Evolutionary conservation across 2,329 filamentous ascomycete genomes (phyloP).

Genomic region (Sordariomycetes sp.): DNA sequence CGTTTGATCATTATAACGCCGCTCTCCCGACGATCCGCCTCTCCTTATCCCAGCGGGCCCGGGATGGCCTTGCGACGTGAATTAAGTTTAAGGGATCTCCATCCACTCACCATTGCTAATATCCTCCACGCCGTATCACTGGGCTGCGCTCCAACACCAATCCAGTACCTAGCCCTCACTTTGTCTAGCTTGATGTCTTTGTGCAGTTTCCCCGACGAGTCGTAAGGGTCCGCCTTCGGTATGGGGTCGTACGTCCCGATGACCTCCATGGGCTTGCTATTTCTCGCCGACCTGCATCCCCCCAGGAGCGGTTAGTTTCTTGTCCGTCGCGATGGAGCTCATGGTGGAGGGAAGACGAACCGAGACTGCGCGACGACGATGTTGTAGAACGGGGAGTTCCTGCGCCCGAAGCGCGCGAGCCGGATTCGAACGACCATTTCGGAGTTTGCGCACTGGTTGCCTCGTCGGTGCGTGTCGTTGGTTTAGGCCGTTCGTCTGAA

Average conservation of each 20-base stretch:
- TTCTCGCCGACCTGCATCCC: slow-evolving; percentile 63
- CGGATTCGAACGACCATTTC: slow-evolving; percentile 90
- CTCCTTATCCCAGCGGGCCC: neutral
- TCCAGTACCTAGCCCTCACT: slow-evolving; percentile 81
- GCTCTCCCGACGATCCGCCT: neutral
- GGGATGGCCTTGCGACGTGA: neutral
- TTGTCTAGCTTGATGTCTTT: slow-evolving; percentile 89
- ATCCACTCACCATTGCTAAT: slow-evolving; percentile 58
- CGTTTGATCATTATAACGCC: neutral
- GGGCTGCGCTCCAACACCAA: slow-evolving; percentile 92
- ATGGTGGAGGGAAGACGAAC: slow-evolving; percentile 33
- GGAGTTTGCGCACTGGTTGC: neutral
- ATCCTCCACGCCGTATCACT: slow-evolving; percentile 83
- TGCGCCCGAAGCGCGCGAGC: slow-evolving; percentile 84
- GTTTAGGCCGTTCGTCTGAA: neutral
- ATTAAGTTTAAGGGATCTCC: no score
- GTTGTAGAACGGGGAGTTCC: slow-evolving; percentile 89
- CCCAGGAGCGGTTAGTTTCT: neutral
- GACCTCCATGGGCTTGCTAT: slow-evolving; percentile 86
- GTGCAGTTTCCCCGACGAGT: slow-evolving; percentile 55
- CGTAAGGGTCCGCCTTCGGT: slow-evolving; percentile 51
- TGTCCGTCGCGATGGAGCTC: neutral
- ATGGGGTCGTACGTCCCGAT: slow-evolving; percentile 68
- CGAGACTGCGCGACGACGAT: slow-evolving; percentile 91
- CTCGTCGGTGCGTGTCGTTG: neutral